phyloP scores from a whole-genome alignment of 2,329 filamentous ascomycete species.

The Cladosporium sp. region DNA sequence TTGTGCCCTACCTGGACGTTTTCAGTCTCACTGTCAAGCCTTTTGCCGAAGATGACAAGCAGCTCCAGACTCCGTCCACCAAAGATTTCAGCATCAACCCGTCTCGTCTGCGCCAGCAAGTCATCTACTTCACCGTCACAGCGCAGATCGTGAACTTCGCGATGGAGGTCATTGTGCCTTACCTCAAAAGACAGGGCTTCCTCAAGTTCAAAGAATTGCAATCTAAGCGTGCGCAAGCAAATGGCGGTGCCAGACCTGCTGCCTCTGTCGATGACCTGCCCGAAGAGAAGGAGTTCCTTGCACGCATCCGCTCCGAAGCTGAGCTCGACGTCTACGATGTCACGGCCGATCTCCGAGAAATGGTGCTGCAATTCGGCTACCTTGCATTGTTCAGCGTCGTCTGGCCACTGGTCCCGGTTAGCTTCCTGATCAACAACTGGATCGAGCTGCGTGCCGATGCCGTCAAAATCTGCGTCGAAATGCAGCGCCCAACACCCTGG shows the following conservation, averaged over 20 bases:
- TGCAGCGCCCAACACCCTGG: slow-evolving; percentile 85
- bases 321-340: slow-evolving; percentile 86
- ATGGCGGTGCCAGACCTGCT: slow-evolving; percentile 47
- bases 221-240: slow-evolving; percentile 58
- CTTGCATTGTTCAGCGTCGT: slow-evolving; percentile 88
- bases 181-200: slow-evolving; percentile 75
- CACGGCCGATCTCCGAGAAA: slow-evolving; percentile 86
- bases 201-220: slow-evolving; percentile 78
- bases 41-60: slow-evolving; percentile 74
- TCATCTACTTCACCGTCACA: slow-evolving; percentile 95
- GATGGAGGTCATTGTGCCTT: slow-evolving; percentile 83
- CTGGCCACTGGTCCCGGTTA: slow-evolving; percentile 89
- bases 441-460: slow-evolving; percentile 90
- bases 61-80: slow-evolving; percentile 57
- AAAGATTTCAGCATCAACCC: slow-evolving; percentile 76
- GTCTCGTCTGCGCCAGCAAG: slow-evolving; percentile 79
- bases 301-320: slow-evolving; percentile 79
- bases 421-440: slow-evolving; percentile 95
- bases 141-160: slow-evolving; percentile 87
- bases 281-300: slow-evolving; percentile 79
- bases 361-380: slow-evolving; percentile 83
- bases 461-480: slow-evolving; percentile 88
- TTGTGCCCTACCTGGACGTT: slow-evolving; percentile 83
- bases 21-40: slow-evolving; percentile 74
- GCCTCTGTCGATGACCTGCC: slow-evolving; percentile 63